Conservation (phyloP, 495 filamentous ascomycete genomes). For the Bacidia rubella region DNA sequence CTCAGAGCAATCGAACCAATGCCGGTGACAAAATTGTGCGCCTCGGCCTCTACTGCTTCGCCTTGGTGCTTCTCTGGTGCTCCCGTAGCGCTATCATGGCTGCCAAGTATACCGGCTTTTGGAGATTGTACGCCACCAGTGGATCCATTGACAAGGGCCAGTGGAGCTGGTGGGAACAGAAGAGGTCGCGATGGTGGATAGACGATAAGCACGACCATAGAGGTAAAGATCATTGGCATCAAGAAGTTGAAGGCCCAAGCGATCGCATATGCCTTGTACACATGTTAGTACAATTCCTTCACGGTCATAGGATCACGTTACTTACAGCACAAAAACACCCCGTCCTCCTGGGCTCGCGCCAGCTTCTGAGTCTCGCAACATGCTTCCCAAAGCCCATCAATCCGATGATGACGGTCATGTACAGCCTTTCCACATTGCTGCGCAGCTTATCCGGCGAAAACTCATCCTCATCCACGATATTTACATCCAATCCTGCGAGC, state of each 20-base stretch:
- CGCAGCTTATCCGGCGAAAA: slow-evolving; percentile 80
- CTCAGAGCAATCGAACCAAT: slow-evolving; percentile 62
- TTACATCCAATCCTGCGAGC: slow-evolving; percentile 57
- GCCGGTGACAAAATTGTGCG: slow-evolving; percentile 64
- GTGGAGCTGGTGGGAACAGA: slow-evolving; percentile 63
- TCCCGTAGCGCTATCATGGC: slow-evolving; percentile 65
- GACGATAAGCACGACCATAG: slow-evolving; percentile 50
- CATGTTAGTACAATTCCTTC: neutral
- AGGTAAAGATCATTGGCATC: slow-evolving; percentile 41
- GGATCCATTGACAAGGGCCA: slow-evolving; percentile 47
- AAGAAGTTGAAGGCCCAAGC: slow-evolving; percentile 71
- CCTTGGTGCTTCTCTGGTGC: slow-evolving; percentile 75
- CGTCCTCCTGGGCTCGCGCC: slow-evolving; percentile 60
- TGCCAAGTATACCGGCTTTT: slow-evolving; percentile 54
- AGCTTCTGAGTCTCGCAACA: slow-evolving; percentile 62
- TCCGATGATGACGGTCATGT: slow-evolving; percentile 66
- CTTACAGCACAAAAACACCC: slow-evolving; percentile 49
- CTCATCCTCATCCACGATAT: slow-evolving; percentile 67
- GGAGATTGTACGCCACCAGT: slow-evolving; percentile 58
- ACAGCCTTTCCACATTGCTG: slow-evolving; percentile 67
- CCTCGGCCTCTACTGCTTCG: slow-evolving; percentile 77
- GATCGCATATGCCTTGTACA: slow-evolving; percentile 48
- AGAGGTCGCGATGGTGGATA: slow-evolving; percentile 48
- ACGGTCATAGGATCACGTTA: neutral
- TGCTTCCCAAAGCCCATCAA: slow-evolving; percentile 56